Conservation (phyloP, 73 alveolate genomes). For the Tetrahymena malaccensis region DNA sequence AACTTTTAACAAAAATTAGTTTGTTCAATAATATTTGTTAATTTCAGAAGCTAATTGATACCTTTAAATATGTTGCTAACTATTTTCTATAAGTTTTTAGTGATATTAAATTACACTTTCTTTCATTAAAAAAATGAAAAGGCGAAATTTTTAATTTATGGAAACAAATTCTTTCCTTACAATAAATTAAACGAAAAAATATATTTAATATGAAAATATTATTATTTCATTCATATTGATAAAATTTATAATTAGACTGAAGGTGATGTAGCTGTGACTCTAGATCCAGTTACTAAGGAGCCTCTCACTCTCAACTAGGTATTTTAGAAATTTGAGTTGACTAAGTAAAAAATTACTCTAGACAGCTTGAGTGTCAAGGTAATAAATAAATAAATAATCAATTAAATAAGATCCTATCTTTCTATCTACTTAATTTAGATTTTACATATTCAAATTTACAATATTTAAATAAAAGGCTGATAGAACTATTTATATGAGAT, state of each 20-base stretch:
- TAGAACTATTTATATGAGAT: conserved; percentile 49
- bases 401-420: not conserved
- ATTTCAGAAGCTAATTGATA: too few species aligned
- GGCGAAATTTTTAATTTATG: too few species aligned
- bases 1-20: too few species aligned
- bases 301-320: conserved; percentile 7
- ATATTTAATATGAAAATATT: not conserved
- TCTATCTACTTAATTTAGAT: not conserved
- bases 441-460: not conserved
- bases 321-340: conserved; percentile 7
- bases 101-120: too few species aligned
- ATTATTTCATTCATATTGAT: too few species aligned
- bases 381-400: not conserved
- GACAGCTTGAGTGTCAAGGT: conserved; percentile 1
- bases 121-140: too few species aligned
- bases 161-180: too few species aligned
- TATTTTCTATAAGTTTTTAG: too few species aligned
- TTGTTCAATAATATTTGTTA: too few species aligned
- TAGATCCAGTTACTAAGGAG: not conserved
- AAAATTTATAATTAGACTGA: not conserved
- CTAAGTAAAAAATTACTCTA: conserved; percentile 3
- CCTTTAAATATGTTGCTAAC: too few species aligned
- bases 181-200: too few species aligned
- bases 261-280: conserved; percentile 3
- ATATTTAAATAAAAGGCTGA: conserved; percentile 48